phyloP scores from a whole-genome alignment of 2,329 filamentous ascomycete species.

The Helminthosporium solani region DNA sequence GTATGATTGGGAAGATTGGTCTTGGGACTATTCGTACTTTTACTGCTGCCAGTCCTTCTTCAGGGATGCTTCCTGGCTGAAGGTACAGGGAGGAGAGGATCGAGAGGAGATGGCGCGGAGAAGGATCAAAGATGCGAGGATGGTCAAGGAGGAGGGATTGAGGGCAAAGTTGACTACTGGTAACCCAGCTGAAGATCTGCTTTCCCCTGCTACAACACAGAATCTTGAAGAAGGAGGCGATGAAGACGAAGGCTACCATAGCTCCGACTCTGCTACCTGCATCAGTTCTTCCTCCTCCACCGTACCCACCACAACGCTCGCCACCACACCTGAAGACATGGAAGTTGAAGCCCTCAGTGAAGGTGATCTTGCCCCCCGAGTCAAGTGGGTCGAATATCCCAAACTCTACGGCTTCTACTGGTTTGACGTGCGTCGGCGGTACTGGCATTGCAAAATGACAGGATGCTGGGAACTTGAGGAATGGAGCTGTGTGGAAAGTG shows the following conservation, averaged over 20 bases:
- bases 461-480: slow-evolving; percentile 12
- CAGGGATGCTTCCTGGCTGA: neutral
- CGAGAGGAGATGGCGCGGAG: slow-evolving; percentile 2
- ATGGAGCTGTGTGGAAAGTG: neutral
- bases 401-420: slow-evolving; percentile 4
- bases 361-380: neutral
- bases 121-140: slow-evolving; percentile 12
- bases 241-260: slow-evolving; percentile 5
- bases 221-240: neutral
- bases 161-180: neutral
- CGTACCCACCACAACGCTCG: slow-evolving; percentile 7
- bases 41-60: neutral
- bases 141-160: slow-evolving; percentile 10
- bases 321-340: slow-evolving; percentile 8
- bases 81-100: neutral
- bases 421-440: slow-evolving; percentile 11
- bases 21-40: neutral
- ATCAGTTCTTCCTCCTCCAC: neutral
- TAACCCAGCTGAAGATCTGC: neutral
- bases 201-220: neutral
- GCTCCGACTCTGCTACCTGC: no score
- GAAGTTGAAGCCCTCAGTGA: slow-evolving; percentile 3
- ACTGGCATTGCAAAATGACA: slow-evolving; percentile 13
- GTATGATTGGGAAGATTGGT: neutral
- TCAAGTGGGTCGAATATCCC: neutral